These are phyloP conservation scores for Aspergillus felis DNA, from an alignment of 2,329 filamentous ascomycete species.

Conservation along the genomic window DNA sequence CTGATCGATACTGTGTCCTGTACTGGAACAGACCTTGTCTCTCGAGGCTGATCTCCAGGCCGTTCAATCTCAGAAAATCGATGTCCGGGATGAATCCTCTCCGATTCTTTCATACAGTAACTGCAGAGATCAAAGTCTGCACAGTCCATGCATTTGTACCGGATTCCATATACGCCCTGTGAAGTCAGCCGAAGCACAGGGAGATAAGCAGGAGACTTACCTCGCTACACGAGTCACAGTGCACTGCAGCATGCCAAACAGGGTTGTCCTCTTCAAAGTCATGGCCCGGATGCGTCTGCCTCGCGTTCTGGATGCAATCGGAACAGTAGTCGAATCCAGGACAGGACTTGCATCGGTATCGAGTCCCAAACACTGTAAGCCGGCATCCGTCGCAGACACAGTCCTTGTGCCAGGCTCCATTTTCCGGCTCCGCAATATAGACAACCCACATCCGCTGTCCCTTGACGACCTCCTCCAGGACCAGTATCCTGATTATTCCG, in stretches of 20 bases:
- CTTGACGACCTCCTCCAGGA: background rate
- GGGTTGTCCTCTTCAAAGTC: background rate
- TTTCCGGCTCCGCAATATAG: background rate
- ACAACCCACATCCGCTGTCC: background rate
- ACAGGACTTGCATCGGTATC: background rate
- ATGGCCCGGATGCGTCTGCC: background rate
- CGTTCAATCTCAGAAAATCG: background rate
- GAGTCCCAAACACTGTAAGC: background rate
- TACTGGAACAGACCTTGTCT: background rate
- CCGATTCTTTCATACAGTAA: background rate
- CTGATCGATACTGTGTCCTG: background rate
- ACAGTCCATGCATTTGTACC: background rate
- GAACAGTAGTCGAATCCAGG: constrained; percentile 1
- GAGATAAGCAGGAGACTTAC: background rate
- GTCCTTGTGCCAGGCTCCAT: background rate
- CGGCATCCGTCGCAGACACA: background rate
- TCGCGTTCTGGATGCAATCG: background rate
- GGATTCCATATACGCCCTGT: background rate
- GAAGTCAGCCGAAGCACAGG: background rate
- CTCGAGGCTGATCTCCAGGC: background rate
- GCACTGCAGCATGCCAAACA: background rate
- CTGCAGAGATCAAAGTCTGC: background rate
- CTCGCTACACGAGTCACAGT: background rate
- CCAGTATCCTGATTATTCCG: background rate
- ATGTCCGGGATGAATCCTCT: background rate